Evolutionary conservation across 371 early-diverging fungal genomes (phyloP), one percentile per base, ranked within the genome.

Genomic region (Mortierella sp.): DNA sequence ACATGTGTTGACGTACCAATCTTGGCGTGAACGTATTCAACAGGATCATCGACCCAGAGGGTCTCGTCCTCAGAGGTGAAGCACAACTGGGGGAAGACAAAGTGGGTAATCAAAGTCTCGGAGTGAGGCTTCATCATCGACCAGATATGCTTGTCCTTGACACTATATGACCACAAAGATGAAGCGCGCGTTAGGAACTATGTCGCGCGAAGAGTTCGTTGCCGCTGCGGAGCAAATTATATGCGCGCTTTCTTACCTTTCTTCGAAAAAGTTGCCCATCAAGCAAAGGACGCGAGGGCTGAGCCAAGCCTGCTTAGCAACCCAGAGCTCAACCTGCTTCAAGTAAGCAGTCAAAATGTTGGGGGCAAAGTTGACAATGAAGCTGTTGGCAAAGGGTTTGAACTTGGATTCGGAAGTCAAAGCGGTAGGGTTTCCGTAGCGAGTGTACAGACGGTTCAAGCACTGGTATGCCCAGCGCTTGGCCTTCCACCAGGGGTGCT

Each of bases 381-480:
- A 99, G 46, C 90, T 87, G 73, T 93, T 93, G 35, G 97, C 94
- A 88, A 98, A 98, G 4, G 88, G 78, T 10, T 82, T 87, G 84
- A 96, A 94, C 84, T 94, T 91, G 70, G 86, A 88, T 5, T 92
- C 87, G 55, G 90, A 87, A 58, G 93, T 87, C 74, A 93, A 88
- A 75, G 91, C 87, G 1, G 94, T 92, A 35, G 94, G 95, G 76
- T 95, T 94, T 72, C 96, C 96, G 79, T 96, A 97, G 76, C 95
- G 94, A 63, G 87, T 80, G 79, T 97, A 97, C 35, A 97, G 88
- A 32, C 92, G 93, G 88, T 97, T 96, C 75, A 98, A 85, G 88
- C 95, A 95, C 65, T 93, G 93, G 77, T 93, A 94, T 0, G 98
- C 96, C 98, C 99, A 98, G 77, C 98, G 97, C 88, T 97, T 97